These are phyloP conservation scores for Saprolegnia diclina DNA, from an alignment of 352 stramenopile genomes.

Conservation along the genomic window DNA sequence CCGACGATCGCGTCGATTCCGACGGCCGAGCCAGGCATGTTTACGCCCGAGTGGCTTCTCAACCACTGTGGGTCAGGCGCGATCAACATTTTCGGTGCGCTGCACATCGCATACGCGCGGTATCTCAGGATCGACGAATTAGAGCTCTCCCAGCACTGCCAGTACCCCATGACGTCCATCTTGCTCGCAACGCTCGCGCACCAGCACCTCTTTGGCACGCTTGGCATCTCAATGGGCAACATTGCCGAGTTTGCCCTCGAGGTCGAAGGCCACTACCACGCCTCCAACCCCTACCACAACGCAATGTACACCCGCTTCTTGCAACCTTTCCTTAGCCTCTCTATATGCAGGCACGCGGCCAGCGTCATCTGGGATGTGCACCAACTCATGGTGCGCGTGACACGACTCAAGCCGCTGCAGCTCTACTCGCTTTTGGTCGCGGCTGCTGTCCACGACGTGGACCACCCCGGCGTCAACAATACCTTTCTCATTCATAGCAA, in stretches of 20 bases:
- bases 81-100: slow-evolving; percentile 55
- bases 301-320: slow-evolving; percentile 61
- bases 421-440: slow-evolving; percentile 81
- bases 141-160: slow-evolving; percentile 30
- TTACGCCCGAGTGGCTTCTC: slow-evolving; percentile 43
- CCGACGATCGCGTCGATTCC: slow-evolving; percentile 27
- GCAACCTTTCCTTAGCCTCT: no score
- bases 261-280: slow-evolving; percentile 60
- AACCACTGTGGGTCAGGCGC: slow-evolving; percentile 28
- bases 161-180: slow-evolving; percentile 52
- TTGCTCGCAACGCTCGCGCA: slow-evolving; percentile 62
- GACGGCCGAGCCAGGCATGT: slow-evolving; percentile 23
- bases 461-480: slow-evolving; percentile 90
- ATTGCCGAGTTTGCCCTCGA: slow-evolving; percentile 50
- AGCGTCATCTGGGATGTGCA: slow-evolving; percentile 72
- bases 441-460: slow-evolving; percentile 89
- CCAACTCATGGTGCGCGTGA: slow-evolving; percentile 46
- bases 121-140: no score
- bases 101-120: no score
- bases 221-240: slow-evolving; percentile 50
- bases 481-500: slow-evolving; percentile 80
- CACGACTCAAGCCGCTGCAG: slow-evolving; percentile 35
- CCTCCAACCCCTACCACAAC: slow-evolving; percentile 78
- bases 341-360: slow-evolving; percentile 60
- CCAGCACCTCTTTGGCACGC: slow-evolving; percentile 48